A percentile compares a stretch with the other conserved stretches of the same genome.
Conservation (phyloP, 805 yeast genomes). For the Wickerhamomyces queroliae region DNA sequence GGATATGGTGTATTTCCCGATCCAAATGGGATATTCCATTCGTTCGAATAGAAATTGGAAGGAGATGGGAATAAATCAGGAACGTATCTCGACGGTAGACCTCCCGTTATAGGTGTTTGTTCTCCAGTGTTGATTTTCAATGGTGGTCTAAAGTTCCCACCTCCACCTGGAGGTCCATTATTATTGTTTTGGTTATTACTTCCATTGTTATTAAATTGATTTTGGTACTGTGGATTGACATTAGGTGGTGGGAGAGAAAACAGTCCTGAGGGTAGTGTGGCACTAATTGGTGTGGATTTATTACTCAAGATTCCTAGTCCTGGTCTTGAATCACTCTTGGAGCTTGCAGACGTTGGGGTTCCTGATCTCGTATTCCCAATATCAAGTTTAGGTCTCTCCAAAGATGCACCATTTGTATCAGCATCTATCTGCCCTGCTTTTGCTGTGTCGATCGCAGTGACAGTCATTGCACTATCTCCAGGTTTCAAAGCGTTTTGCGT, state of each 20-base stretch:
- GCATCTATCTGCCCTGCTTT: too few relatives aligned
- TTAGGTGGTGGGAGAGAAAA: constrained; percentile 29
- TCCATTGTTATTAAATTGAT: constrained; percentile 2
- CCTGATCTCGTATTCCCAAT: constrained; percentile 5
- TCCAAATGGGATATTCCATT: constrained; percentile 46
- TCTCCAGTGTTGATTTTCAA: constrained; percentile 36
- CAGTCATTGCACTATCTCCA: background rate
- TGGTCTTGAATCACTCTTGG: constrained; percentile 7
- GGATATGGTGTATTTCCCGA: constrained; percentile 33
- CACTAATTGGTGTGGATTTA: constrained; percentile 26
- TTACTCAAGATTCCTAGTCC: constrained; percentile 12
- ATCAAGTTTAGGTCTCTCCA: background rate
- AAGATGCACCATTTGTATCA: background rate
- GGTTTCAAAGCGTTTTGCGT: background rate
- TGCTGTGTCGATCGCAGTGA: background rate
- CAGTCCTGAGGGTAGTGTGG: constrained; percentile 27
- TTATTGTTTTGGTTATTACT: constrained; percentile 1
- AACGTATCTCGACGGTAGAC: constrained; percentile 65
- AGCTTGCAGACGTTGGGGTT: constrained; percentile 10
- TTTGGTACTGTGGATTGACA: constrained; percentile 23
- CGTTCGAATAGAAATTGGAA: constrained; percentile 61
- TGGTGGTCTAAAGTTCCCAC: constrained; percentile 18
- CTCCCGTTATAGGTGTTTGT: constrained; percentile 65
- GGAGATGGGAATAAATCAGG: constrained; percentile 79
- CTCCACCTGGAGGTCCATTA: constrained; percentile 1